Conservation (phyloP, 2,329 filamentous ascomycete species). For the Trichoderma asperellum region DNA sequence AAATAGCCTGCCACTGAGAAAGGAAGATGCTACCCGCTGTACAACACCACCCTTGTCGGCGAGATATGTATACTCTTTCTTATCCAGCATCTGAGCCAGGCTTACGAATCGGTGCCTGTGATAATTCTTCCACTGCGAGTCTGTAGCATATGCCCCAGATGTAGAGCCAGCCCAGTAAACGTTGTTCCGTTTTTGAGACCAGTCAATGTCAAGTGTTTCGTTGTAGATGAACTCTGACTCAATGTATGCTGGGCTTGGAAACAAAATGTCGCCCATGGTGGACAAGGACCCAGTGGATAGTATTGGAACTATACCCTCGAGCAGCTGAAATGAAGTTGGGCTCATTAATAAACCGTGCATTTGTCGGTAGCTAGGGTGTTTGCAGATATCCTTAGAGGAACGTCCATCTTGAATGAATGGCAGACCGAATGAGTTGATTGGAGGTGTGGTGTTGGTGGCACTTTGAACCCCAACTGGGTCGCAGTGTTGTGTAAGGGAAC, state of each 20-base stretch:
- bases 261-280: slow-evolving; percentile 57
- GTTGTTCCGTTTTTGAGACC: slow-evolving; percentile 53
- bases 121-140: slow-evolving; percentile 45
- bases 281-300: slow-evolving; percentile 50
- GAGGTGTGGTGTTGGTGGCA: not conserved
- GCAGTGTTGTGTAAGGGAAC: slow-evolving; percentile 40
- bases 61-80: slow-evolving; percentile 41
- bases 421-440: slow-evolving; percentile 35
- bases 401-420: slow-evolving; percentile 46
- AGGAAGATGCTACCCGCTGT: slow-evolving; percentile 34
- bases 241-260: slow-evolving; percentile 55
- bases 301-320: slow-evolving; percentile 49
- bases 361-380: not conserved
- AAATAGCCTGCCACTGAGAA: slow-evolving; percentile 46
- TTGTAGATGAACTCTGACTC: slow-evolving; percentile 49
- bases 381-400: not conserved
- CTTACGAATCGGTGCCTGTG: slow-evolving; percentile 54
- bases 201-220: slow-evolving; percentile 46
- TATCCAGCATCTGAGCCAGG: slow-evolving; percentile 41
- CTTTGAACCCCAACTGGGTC: not conserved
- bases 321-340: slow-evolving; percentile 42
- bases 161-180: slow-evolving; percentile 63
- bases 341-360: not conserved
- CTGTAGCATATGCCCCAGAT: slow-evolving; percentile 50
- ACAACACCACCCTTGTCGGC: slow-evolving; percentile 32